A percentile compares a stretch with the other conserved stretches of the same genome.
Conservation (phyloP, 345 rosid genomes). For the Pseudoturritis turrita region DNA sequence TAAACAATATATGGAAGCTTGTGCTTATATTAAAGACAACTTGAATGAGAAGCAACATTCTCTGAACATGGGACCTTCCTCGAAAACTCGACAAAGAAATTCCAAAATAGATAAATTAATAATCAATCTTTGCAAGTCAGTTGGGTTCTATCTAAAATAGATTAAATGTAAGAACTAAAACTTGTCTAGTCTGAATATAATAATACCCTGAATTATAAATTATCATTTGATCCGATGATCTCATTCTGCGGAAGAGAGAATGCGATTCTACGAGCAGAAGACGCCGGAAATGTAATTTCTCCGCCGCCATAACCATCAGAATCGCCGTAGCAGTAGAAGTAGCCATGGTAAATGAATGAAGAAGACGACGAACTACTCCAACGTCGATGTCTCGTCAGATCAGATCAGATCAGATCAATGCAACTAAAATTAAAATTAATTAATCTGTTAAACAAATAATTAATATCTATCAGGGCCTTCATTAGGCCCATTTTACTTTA, state of each 20-base stretch:
- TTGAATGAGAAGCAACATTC: constrained; percentile 2
- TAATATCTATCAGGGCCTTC: no score
- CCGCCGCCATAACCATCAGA: not conserved
- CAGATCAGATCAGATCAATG: not conserved
- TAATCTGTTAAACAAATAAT: no score
- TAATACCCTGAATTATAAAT: not conserved
- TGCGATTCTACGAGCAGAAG: no score
- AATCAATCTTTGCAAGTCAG: not conserved
- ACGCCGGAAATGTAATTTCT: not conserved
- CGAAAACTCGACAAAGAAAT: not conserved
- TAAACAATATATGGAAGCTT: not conserved
- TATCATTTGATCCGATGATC: not conserved
- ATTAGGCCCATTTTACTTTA: not conserved
- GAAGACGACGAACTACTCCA: not conserved
- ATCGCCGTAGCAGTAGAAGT: not conserved
- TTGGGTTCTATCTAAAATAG: not conserved
- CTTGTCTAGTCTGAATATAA: no score
- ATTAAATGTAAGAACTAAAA: not conserved
- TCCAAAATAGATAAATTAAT: not conserved
- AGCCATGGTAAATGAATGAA: not conserved
- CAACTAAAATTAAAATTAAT: not conserved
- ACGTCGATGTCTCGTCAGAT: not conserved
- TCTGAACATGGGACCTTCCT: not conserved
- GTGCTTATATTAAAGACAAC: not conserved
- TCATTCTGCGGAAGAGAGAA: not conserved